Evolutionary conservation across 2,329 filamentous ascomycete species (phyloP), one percentile per base, ranked within the genome.

Genomic region (Stenocarpella maydis): DNA sequence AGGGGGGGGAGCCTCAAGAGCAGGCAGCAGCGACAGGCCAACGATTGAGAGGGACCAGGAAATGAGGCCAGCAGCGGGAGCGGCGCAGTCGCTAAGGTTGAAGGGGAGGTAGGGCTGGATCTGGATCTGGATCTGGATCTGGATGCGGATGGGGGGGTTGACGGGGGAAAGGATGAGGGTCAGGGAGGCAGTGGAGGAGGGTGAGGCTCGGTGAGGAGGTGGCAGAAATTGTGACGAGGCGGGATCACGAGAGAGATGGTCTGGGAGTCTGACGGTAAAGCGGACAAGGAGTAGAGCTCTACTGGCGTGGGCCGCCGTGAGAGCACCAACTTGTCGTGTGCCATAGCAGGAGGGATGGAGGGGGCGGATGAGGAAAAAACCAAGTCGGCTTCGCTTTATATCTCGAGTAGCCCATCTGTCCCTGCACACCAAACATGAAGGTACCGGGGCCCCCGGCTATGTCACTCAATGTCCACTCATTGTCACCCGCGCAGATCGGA

Each of bases 331-430:
- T 74, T 78, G 77, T 80, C 79, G 82, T 79, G 80, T 82, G 79
- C 80, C 81, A 82, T 82, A 74, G 74, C 74, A 78, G 70, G 74
- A 69, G 74, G 73, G 75, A 78, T 74, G 75, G 77, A 77, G 78
- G 77, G n/a, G 79, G 76, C 73, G 76, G 72, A 69, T 54, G 69
- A 45, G 47, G 70, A 72, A 68, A 71, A 74, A 71, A 74, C 76
- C 77, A 78, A 77, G 78, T 78, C 77, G 75, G 78, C 75, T 80
- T 79, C 78, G 73, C 73, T 76, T 82, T 82, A 73, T 80, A 80
- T 80, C 80, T 75, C 75, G 73, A 68, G 54, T 67, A 63, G 58
- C 49, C 58, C 58, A 55, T 50, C 65, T 55, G 28, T 10, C 52
- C 37, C 37, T 49, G 41, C 73, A 47, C 58, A n/a, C 41, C 67